Evolutionary conservation across 2,329 filamentous ascomycete species (phyloP).

Genomic region (Plectosphaerella plurivora): DNA sequence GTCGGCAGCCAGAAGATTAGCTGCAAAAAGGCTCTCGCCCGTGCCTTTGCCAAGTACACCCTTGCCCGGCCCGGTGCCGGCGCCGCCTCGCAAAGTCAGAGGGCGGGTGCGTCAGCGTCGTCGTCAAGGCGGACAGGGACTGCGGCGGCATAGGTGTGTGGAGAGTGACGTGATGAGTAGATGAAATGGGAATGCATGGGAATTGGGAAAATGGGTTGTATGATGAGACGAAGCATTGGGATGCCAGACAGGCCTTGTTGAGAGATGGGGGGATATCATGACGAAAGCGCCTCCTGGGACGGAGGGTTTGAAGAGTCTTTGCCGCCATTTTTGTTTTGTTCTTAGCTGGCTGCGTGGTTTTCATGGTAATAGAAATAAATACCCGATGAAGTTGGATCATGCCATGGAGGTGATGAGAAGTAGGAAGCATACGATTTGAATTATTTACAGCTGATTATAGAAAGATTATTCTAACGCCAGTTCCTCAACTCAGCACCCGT

Average conservation of each 20-base stretch:
- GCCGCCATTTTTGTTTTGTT: background rate
- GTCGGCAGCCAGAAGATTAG: constrained; percentile 95
- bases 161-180: background rate
- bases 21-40: constrained; percentile 91
- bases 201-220: background rate
- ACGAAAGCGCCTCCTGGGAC: background rate
- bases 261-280: background rate
- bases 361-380: background rate
- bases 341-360: background rate
- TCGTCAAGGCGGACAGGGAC: constrained; percentile 8
- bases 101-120: constrained; percentile 12
- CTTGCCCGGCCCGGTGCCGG: constrained; percentile 43
- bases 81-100: constrained; percentile 12
- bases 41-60: constrained; percentile 95
- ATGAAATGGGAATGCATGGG: background rate
- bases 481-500: too few relatives aligned
- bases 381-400: too few relatives aligned
- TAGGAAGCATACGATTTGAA: too few relatives aligned
- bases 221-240: background rate
- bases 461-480: too few relatives aligned
- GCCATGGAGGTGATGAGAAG: too few relatives aligned
- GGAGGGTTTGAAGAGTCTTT: background rate
- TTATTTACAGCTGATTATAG: too few relatives aligned
- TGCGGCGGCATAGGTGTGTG: constrained; percentile 6
- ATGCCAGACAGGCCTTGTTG: background rate